Percentiles rank a stretch among this genome's conserved stretches.
These are phyloP conservation scores for Pythium guiyangense DNA, from an alignment of 352 stramenopile species.

Conservation along the genomic window DNA sequence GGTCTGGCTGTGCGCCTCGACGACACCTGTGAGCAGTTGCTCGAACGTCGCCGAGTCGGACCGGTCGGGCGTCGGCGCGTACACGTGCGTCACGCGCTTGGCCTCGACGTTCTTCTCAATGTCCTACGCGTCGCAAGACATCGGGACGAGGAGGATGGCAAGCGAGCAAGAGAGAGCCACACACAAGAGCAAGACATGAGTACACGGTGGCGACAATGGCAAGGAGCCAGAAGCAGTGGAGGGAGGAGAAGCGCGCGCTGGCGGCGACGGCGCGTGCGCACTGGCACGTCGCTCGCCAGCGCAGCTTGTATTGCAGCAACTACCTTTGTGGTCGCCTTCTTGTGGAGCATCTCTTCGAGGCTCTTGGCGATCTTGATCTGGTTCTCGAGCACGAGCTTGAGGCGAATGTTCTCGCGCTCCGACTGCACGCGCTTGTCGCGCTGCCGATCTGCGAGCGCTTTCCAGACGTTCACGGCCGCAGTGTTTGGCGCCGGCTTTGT, in stretches of 20 bases:
- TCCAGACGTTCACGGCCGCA: constrained; percentile 29
- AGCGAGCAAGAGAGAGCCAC: too few relatives aligned
- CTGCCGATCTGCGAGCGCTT: constrained; percentile 12
- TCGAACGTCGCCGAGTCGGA: constrained; percentile 28
- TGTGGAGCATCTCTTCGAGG: constrained; percentile 10
- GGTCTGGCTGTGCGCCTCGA: constrained; percentile 31
- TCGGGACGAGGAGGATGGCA: too few relatives aligned
- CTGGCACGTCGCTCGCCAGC: too few relatives aligned
- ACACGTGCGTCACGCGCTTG: constrained; percentile 15
- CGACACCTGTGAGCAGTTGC: constrained; percentile 23
- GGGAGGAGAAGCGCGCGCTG: too few relatives aligned
- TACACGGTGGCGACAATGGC: too few relatives aligned
- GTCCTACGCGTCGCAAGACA: background rate
- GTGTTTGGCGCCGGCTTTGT: constrained; percentile 5
- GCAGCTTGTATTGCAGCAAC: too few relatives aligned
- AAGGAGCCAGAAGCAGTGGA: too few relatives aligned
- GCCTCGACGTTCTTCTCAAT: constrained; percentile 12
- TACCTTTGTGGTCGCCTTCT: constrained; percentile 14
- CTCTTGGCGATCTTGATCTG: constrained; percentile 20
- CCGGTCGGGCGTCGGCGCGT: too few relatives aligned
- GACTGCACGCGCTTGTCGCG: constrained; percentile 28
- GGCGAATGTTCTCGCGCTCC: constrained; percentile 18
- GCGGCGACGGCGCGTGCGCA: too few relatives aligned
- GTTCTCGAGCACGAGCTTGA: constrained; percentile 16
- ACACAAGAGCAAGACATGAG: too few relatives aligned